Evolutionary conservation across 345 rosid genomes (phyloP), one percentile per base, ranked within the genome.

Genomic region (Ceriops decandra): DNA sequence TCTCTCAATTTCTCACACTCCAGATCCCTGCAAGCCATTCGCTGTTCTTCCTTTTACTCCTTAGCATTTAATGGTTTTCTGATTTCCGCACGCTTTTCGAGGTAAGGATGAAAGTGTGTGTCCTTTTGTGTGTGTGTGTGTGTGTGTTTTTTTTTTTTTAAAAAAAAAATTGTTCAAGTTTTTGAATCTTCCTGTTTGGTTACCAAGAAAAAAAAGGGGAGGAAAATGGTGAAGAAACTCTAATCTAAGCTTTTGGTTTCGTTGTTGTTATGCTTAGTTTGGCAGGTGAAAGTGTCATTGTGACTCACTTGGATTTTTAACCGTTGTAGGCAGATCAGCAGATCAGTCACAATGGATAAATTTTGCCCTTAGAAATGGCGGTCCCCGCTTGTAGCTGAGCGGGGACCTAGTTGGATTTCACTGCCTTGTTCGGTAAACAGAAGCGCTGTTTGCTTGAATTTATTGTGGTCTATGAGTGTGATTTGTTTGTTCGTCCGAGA

Each of bases 11-110:
- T 38, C 31, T 64, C 22, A 57, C 66, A 28, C 8, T 17, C 33
- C 77, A 82, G 81, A 84, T 79, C 82, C 69, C 70, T 68, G 62
- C 21, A 24, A 52, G 49, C 57, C 46, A 20, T 47, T 60, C 42
- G 52, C 63, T 22, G 24, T 20, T 61, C 47, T 60, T 15, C 2
- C 11, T 58, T 6, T 9, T 0, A 26, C 31, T 21, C 22, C 56
- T 71, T 69, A 63, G 38, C 49, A 19, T 17, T 35, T 19, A 20
- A 82, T 90, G 89, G 79, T 70, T 60, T 52, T 74, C 56, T 90
- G 84, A 87, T 78, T 78, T 5, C 42, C 51, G 60, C 74, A 3
- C 77, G 72, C 67, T 49, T 78, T 31, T 22, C 79, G 62, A 82
- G 83, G 85, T 82, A 32, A 73, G 74, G 24, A 10, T 21, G 68